Base-by-base conservation (phyloP, 495 filamentous ascomycete genomes). In the Extremus antarcticus region DNA sequence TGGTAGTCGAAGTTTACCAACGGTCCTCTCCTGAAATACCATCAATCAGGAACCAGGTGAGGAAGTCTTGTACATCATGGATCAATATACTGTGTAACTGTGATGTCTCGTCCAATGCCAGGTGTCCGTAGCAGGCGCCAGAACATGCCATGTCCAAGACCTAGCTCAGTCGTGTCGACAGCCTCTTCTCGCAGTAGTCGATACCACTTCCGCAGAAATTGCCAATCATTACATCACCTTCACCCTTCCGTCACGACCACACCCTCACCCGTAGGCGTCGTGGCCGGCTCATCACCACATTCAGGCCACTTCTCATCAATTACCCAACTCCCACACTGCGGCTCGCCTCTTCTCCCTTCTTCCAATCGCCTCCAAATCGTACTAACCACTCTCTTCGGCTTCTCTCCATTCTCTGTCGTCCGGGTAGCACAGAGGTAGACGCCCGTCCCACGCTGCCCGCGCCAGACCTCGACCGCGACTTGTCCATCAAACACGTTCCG, bases 381-480 rank as follows among this genome's bases (percentile, higher is more conserved):
- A 48, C 56, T 58, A 13, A 66, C 48, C 2, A 56, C 29, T 51
- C 61, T 56, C 24, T 47, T 51, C 29, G 29, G 29, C 54, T 47
- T 57, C 50, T 49, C 50, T 3, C 43, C 50, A 3, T 47, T 43
- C 17, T 53, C 20, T 20, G 41, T 48, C 32, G 3, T 17, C 41
- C 41, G 4, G 8, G 41, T 23, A 1, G 55, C 63, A 40, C 24
- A 61, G 1, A 68, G 21, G 15, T 46, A 50, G 3, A 66, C 62
- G 4, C 59, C 66, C 19, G 57, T 62, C 2, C 64, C 65, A n/a
- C 20, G 7, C 50, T 56, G 23, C 17, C 64, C 62, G 0, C 62
- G 53, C 58, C 56, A 65, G 13, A 66, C 55, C 48, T 66, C 62
- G 29, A 65, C 63, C 15, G 55, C 60, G 20, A 66, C 57, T 38